Conservation (phyloP, 2,329 filamentous ascomycete genomes). For the Colletotrichum sojae region DNA sequence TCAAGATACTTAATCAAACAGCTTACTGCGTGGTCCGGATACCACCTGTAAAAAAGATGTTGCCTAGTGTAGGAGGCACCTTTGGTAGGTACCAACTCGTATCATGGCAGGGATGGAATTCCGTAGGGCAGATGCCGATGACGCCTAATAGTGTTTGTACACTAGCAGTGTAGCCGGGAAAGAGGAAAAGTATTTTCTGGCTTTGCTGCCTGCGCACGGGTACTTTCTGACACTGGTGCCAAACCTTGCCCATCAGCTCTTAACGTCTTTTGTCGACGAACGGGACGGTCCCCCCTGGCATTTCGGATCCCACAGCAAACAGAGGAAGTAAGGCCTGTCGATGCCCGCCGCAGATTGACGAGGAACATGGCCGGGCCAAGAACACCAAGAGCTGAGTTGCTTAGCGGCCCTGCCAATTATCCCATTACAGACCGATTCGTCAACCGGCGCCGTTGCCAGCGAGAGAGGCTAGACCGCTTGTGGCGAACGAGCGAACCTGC, state of each 20-base stretch:
- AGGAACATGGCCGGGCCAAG: conserved; percentile 25
- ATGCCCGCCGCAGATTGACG: conserved; percentile 16
- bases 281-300: too few relatives aligned
- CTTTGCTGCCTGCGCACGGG: conserved; percentile 33
- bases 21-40: too few relatives aligned
- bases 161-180: too few relatives aligned
- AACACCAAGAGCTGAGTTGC: conserved; percentile 20
- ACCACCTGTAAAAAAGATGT: background rate
- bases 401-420: conserved; percentile 19
- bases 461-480: background rate
- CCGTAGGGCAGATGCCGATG: conserved; percentile 24
- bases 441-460: conserved; percentile 9
- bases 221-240: conserved; percentile 39
- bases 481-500: background rate
- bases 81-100: too few relatives aligned
- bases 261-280: background rate
- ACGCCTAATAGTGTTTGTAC: conserved; percentile 2
- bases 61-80: too few relatives aligned
- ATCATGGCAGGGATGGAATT: conserved; percentile 12
- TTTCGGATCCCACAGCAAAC: too few relatives aligned
- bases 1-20: too few relatives aligned
- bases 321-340: background rate
- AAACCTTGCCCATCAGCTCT: conserved; percentile 25
- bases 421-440: conserved; percentile 4
- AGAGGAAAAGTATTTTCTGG: conserved; percentile 13